Evolutionary conservation across 768 basidiomycete species (phyloP).

Genomic region (Mycena polygramma): DNA sequence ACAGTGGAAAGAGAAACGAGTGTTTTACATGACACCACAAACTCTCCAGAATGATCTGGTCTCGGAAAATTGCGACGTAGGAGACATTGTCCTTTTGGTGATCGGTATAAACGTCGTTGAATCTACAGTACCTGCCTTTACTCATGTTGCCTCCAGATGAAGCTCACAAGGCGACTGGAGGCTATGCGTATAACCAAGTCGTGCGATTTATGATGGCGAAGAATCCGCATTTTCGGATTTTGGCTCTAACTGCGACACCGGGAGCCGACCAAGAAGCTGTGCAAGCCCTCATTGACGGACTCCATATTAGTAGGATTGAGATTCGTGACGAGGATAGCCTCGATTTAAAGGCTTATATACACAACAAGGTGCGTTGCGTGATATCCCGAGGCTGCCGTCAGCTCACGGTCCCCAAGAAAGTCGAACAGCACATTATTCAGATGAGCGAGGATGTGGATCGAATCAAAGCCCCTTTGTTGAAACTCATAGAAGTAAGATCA

Average conservation of each 20-base stretch:
- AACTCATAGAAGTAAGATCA: constrained; percentile 77
- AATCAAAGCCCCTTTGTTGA: constrained; percentile 76
- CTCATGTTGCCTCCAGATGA: constrained; percentile 71
- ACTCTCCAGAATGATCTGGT: constrained; percentile 90
- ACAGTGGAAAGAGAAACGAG: constrained; percentile 87
- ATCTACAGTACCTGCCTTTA: constrained; percentile 4
- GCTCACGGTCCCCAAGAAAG: constrained; percentile 59
- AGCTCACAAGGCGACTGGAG: constrained; percentile 94
- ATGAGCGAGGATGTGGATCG: constrained; percentile 77
- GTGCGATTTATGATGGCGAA: constrained; percentile 93
- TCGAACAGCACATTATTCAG: constrained; percentile 82
- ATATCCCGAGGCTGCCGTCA: neutral
- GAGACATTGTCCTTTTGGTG: constrained; percentile 88
- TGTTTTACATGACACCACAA: constrained; percentile 98
- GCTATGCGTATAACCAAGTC: constrained; percentile 92
- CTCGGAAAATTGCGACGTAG: constrained; percentile 78
- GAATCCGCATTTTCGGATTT: constrained; percentile 92
- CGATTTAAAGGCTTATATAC: constrained; percentile 88
- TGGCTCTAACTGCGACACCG: constrained; percentile 97
- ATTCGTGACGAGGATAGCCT: constrained; percentile 92
- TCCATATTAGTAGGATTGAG: constrained; percentile 96
- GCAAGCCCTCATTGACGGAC: constrained; percentile 89
- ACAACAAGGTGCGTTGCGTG: constrained; percentile 78
- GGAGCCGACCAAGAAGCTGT: constrained; percentile 89
- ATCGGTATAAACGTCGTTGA: constrained; percentile 67